phyloP scores from a whole-genome alignment of 202 grass and related monocot species.

The Sporobolus alterniflorus region DNA sequence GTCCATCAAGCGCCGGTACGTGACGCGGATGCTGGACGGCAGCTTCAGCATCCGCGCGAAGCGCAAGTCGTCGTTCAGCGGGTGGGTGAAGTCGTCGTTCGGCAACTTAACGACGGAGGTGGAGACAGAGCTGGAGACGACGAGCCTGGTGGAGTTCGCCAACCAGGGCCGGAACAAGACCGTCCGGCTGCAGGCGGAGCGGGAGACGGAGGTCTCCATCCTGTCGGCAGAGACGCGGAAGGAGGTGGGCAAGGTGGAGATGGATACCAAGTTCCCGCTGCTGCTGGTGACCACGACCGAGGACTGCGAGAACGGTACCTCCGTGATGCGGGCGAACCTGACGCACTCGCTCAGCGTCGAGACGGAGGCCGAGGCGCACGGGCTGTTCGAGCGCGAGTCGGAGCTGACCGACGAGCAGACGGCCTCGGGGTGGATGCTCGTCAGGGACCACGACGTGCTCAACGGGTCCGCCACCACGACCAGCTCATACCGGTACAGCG shows the following conservation, averaged over 20 bases:
- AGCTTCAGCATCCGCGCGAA: slow-evolving; percentile 61
- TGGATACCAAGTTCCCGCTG: slow-evolving; percentile 64
- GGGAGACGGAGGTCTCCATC: slow-evolving; percentile 48
- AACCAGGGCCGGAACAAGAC: slow-evolving; percentile 56
- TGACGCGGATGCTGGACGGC: slow-evolving; percentile 43
- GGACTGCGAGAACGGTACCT: slow-evolving; percentile 52
- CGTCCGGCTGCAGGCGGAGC: slow-evolving; percentile 56
- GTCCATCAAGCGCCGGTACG: slow-evolving; percentile 58
- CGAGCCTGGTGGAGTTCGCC: slow-evolving; percentile 60
- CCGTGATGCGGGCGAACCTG: slow-evolving; percentile 51
- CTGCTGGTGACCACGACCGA: slow-evolving; percentile 42
- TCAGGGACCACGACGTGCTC: slow-evolving; percentile 69
- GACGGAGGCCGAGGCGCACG: slow-evolving; percentile 8
- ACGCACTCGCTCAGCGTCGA: slow-evolving; percentile 59
- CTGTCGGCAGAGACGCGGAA: slow-evolving; percentile 30
- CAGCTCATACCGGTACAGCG: slow-evolving; percentile 63
- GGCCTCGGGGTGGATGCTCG: slow-evolving; percentile 79
- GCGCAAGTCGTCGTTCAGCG: slow-evolving; percentile 48
- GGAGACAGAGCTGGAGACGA: slow-evolving; percentile 53
- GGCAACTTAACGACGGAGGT: slow-evolving; percentile 91
- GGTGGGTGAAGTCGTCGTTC: slow-evolving; percentile 83
- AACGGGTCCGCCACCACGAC: slow-evolving; percentile 60
- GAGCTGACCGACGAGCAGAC: slow-evolving; percentile 59
- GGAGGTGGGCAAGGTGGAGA: slow-evolving; percentile 38
- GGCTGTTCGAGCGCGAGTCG: slow-evolving; percentile 18